Evolutionary conservation across 1,284 basidiomycete species (phyloP).

Genomic region (Cutaneotrichosporon cutaneum): DNA sequence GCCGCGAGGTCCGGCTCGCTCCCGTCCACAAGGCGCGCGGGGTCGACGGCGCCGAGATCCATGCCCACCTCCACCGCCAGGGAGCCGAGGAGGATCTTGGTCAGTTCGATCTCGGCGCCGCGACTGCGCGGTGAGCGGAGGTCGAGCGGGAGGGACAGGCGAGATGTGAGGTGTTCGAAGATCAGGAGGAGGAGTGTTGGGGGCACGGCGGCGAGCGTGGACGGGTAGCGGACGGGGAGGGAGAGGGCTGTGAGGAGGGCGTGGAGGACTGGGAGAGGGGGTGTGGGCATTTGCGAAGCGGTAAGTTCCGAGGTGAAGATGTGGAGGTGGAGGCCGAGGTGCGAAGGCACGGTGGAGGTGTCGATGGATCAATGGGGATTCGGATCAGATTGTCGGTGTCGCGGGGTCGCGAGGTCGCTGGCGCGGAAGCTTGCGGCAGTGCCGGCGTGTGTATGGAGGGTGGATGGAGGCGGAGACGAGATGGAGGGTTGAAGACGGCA

Average conservation of each 20-base stretch:
- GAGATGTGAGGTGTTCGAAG: slow-evolving; percentile 26
- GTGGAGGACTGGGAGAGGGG: slow-evolving; percentile 31
- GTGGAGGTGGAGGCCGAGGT: not conserved
- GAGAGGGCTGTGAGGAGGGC: slow-evolving; percentile 26
- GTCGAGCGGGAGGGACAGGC: slow-evolving; percentile 22
- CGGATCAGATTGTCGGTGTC: no score
- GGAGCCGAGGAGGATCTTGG: slow-evolving; percentile 37
- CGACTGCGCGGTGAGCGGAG: slow-evolving; percentile 20
- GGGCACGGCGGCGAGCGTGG: slow-evolving; percentile 24
- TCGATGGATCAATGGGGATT: no score
- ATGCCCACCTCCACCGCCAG: slow-evolving; percentile 34
- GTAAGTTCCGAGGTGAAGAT: no score
- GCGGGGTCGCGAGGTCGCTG: no score
- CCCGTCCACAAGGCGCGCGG: slow-evolving; percentile 25
- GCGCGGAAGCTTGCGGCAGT: no score
- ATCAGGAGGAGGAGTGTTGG: slow-evolving; percentile 36
- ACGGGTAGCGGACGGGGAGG: slow-evolving; percentile 28
- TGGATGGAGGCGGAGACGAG: not conserved
- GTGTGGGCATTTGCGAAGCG: slow-evolving; percentile 31
- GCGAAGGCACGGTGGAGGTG: no score
- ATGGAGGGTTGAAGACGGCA: no score
- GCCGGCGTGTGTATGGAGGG: no score
- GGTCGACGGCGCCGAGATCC: slow-evolving; percentile 33
- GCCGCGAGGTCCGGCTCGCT: slow-evolving; percentile 28
- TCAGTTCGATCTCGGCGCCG: slow-evolving; percentile 28